Conservation (phyloP, 2,329 filamentous ascomycete genomes). For the Hirsutella thompsonii region DNA sequence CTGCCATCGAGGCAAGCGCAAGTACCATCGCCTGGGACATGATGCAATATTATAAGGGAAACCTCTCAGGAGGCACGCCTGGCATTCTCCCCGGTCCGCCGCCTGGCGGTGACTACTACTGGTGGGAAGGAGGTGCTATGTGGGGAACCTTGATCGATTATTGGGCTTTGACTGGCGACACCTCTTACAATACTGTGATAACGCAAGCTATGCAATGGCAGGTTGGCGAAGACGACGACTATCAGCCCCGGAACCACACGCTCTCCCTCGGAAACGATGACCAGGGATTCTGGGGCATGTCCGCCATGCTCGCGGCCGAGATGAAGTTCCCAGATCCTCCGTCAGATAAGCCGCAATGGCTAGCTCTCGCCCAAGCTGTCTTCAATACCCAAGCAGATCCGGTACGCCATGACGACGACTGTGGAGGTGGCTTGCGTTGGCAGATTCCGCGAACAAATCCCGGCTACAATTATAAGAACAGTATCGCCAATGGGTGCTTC, state of each 20-base stretch:
- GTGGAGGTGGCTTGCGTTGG: constrained; percentile 58
- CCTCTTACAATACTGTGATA: constrained; percentile 40
- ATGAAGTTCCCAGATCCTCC: constrained; percentile 42
- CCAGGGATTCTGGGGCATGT: constrained; percentile 56
- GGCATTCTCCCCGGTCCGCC: constrained; percentile 36
- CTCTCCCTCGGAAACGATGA: constrained; percentile 48
- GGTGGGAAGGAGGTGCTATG: constrained; percentile 54
- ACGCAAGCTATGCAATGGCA: constrained; percentile 40
- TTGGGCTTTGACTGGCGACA: constrained; percentile 48
- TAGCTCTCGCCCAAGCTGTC: constrained; percentile 48
- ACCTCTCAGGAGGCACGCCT: constrained; percentile 28
- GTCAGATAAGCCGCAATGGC: constrained; percentile 34
- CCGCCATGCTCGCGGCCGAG: constrained; percentile 46
- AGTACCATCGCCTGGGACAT: constrained; percentile 28
- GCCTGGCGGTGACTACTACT: constrained; percentile 40
- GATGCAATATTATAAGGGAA: constrained; percentile 32
- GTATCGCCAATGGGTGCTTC: constrained; percentile 44
- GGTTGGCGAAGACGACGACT: constrained; percentile 37
- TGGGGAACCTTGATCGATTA: constrained; percentile 53
- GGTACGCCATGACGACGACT: constrained; percentile 43
- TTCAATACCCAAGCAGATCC: constrained; percentile 43
- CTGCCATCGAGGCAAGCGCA: constrained; percentile 24
- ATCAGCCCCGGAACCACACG: constrained; percentile 41
- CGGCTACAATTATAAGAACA: constrained; percentile 66
- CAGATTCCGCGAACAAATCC: constrained; percentile 64